Evolutionary conservation across 2,329 filamentous ascomycete species (phyloP).

Genomic region (Microdochium bolleyi): DNA sequence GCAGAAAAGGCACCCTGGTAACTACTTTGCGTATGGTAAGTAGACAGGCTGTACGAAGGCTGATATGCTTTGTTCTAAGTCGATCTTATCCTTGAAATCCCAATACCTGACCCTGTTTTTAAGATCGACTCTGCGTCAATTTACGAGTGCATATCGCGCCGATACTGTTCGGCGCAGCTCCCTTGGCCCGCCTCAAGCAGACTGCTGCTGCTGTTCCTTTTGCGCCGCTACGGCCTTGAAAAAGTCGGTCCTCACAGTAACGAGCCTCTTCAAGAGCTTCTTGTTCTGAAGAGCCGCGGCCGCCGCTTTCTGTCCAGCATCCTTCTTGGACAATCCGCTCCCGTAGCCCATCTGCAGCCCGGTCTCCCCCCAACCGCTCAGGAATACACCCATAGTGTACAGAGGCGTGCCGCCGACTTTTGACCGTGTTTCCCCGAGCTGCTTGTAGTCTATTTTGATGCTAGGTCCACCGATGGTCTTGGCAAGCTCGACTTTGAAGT

Average conservation of each 20-base stretch:
- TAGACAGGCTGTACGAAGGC: too few relatives aligned
- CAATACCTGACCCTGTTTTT: too few relatives aligned
- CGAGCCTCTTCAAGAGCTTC: conserved; percentile 47
- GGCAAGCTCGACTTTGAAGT: conserved; percentile 45
- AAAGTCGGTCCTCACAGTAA: conserved; percentile 38
- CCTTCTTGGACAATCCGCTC: conserved; percentile 57
- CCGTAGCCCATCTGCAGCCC: conserved; percentile 55
- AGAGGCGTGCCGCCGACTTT: conserved; percentile 44
- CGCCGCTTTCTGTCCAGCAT: conserved; percentile 62
- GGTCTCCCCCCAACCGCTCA: conserved; percentile 62
- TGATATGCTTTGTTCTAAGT: too few relatives aligned
- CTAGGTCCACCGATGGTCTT: conserved; percentile 46
- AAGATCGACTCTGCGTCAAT: too few relatives aligned
- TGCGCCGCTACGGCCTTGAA: conserved; percentile 17
- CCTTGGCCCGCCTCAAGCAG: not conserved
- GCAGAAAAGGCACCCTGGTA: too few relatives aligned
- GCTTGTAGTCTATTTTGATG: conserved; percentile 53
- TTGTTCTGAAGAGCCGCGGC: conserved; percentile 55
- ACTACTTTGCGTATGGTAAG: too few relatives aligned
- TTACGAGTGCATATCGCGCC: too few relatives aligned
- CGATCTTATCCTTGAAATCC: too few relatives aligned
- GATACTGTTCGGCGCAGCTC: too few relatives aligned
- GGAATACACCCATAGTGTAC: conserved; percentile 55
- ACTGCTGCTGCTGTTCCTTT: conserved; percentile 4
- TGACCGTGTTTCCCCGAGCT: conserved; percentile 44